Conservation (phyloP, 139 green algal genomes). For the Chlamydomonas incerta region DNA sequence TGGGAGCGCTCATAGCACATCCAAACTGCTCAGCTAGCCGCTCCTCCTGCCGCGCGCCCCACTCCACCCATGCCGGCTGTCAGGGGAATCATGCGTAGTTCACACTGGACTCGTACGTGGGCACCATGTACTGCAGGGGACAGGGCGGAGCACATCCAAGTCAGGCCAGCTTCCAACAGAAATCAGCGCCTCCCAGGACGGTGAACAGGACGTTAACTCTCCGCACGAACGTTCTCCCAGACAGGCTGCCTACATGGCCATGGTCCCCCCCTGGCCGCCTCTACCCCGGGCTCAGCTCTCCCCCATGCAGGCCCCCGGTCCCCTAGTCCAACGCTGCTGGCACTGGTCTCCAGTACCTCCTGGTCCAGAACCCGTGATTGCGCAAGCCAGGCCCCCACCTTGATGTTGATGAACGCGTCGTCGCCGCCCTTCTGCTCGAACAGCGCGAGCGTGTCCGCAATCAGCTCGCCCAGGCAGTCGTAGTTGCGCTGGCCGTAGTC, state of each 20-base stretch:
- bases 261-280: too few relatives aligned
- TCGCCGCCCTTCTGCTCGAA: constrained; percentile 87
- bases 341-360: too few relatives aligned
- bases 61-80: background rate
- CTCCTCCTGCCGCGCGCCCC: background rate
- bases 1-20: too few relatives aligned
- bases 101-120: constrained; percentile 81
- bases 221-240: too few relatives aligned
- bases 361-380: too few relatives aligned
- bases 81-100: constrained; percentile 65
- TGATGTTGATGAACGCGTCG: constrained; percentile 95
- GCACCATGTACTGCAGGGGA: constrained; percentile 22
- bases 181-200: too few relatives aligned
- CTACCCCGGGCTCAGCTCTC: too few relatives aligned
- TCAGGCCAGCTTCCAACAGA: too few relatives aligned
- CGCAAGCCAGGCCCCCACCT: constrained; percentile 50
- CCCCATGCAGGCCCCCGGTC: too few relatives aligned
- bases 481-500: constrained; percentile 87
- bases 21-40: background rate
- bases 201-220: too few relatives aligned
- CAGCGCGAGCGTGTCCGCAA: constrained; percentile 80
- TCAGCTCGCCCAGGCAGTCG: constrained; percentile 83
- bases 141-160: background rate
- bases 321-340: too few relatives aligned
- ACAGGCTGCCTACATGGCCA: too few relatives aligned